Conservation (phyloP, 2,329 filamentous ascomycete genomes). For the Venturiaceae sp. region DNA sequence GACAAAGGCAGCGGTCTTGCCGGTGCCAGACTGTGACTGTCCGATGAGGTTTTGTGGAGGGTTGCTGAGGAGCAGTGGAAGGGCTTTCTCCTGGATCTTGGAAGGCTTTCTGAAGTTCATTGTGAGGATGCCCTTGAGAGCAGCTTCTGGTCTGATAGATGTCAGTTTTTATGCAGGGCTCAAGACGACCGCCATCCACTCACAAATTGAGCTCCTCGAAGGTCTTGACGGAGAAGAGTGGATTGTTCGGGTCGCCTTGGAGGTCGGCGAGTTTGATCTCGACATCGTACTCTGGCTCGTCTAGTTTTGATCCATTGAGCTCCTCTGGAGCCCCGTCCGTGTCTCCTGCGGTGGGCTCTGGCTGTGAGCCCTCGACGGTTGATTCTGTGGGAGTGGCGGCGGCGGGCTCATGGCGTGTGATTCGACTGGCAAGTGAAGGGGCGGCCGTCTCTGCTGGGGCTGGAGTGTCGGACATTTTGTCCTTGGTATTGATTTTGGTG, state of each 20-base stretch:
- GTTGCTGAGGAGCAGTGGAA: slow-evolving; percentile 77
- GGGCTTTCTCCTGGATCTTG: slow-evolving; percentile 92
- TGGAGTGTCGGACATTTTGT: neutral
- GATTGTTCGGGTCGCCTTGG: slow-evolving; percentile 76
- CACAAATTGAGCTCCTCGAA: slow-evolving; percentile 61
- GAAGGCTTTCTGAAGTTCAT: slow-evolving; percentile 93
- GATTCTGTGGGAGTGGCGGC: neutral
- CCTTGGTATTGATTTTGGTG: neutral
- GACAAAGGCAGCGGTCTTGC: slow-evolving; percentile 95
- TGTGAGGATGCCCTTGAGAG: slow-evolving; percentile 66
- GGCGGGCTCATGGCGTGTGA: slow-evolving; percentile 1
- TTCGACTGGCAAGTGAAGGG: neutral
- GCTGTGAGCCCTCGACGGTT: neutral
- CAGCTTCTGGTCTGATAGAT: slow-evolving; percentile 42
- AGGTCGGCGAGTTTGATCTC: slow-evolving; percentile 87
- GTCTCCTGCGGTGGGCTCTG: slow-evolving; percentile 13
- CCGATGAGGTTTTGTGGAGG: slow-evolving; percentile 94
- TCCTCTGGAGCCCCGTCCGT: slow-evolving; percentile 37
- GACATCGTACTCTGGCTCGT: slow-evolving; percentile 76
- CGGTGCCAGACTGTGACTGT: slow-evolving; percentile 97
- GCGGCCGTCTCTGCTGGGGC: neutral
- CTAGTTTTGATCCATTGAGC: slow-evolving; percentile 32
- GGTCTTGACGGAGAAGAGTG: slow-evolving; percentile 71
- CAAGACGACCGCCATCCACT: neutral
- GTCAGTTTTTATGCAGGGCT: slow-evolving; percentile 13